phyloP scores from a whole-genome alignment of 2,329 filamentous ascomycete species.

The Beauveria brongniartii region DNA sequence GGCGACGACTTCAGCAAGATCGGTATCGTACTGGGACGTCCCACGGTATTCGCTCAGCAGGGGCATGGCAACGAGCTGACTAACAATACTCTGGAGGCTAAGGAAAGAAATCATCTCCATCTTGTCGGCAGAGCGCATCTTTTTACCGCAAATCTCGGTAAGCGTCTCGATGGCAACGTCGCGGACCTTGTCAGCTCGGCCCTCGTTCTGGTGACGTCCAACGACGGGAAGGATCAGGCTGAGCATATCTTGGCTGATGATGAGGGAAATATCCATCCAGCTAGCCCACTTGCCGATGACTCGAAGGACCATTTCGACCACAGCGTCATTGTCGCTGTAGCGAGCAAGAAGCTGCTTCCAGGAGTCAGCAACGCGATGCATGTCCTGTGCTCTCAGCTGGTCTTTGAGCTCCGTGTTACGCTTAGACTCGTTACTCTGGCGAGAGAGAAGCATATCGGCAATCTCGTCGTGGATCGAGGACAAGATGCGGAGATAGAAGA shows the following conservation, averaged over 20 bases:
- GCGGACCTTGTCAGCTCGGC: constrained; percentile 68
- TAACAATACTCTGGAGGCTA: constrained; percentile 76
- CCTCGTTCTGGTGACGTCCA: constrained; percentile 57
- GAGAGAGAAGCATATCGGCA: constrained; percentile 78
- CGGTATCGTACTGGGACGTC: constrained; percentile 85
- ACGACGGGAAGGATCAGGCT: constrained; percentile 78
- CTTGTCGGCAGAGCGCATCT: constrained; percentile 93
- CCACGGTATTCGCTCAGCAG: constrained; percentile 70
- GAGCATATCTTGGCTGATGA: constrained; percentile 86
- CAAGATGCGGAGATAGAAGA: constrained; percentile 83
- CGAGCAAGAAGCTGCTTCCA: constrained; percentile 86
- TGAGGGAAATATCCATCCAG: constrained; percentile 94
- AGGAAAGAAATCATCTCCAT: constrained; percentile 88
- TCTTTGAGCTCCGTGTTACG: constrained; percentile 89
- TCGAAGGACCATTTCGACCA: constrained; percentile 82
- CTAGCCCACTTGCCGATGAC: constrained; percentile 96
- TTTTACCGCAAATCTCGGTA: constrained; percentile 93
- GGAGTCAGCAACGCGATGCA: constrained; percentile 76
- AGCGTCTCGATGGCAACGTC: constrained; percentile 91
- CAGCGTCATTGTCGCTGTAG: constrained; percentile 62
- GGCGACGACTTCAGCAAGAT: constrained; percentile 88
- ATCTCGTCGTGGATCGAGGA: constrained; percentile 95
- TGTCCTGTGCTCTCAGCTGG: constrained; percentile 75
- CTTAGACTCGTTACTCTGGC: constrained; percentile 70
- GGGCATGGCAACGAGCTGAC: constrained; percentile 76